Evolutionary conservation across 371 early-diverging fungal genomes (phyloP), one percentile per base, ranked within the genome.

Genomic region (Mortierella sp.): DNA sequence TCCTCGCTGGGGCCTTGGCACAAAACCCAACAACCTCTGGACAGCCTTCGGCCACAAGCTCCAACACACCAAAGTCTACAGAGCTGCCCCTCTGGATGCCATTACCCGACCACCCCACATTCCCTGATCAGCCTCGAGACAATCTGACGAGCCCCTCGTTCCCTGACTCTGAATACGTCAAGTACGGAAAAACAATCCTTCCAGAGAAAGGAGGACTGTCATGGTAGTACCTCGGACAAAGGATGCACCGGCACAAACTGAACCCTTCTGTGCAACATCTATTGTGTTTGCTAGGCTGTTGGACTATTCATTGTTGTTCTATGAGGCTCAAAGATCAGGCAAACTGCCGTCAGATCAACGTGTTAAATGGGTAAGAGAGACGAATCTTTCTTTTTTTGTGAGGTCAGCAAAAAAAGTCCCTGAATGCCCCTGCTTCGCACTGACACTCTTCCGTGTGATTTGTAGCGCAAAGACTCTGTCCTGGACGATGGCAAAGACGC

Each of bases 291-390:
- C 0, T 53, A 79, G 73, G 49, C 51, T 86, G n/a, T 66, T 87
- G 30, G 79, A 81, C 51, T 79, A 80, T 24, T 81, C 83, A 1
- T 54, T 87, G 10, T 67, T 73, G 61, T 88, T 86, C 64, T 88
- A 85, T 52, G 87, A 88, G 58, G 88, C 87, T 14, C 88, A 88
- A 60, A 66, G 85, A 43, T 81, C 85, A 62, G 88, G 88, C n/a
- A 79, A 72, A 10, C 58, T 88, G 18, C 84, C 86, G 23, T 21
- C 82, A 2, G 72, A 82, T 62, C 84, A 84, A 38, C 67, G 87
- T 72, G 80, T 86, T 8, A 50, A 78, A n/a, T 88, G 88, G 87
- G 78, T 76, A 76, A 54, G 54, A 34, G 38, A 26, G 30, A 10
- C 7, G 21, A 28, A 10, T 34, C 34, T 34, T 4, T 7, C 10